phyloP scores from a whole-genome alignment of 306 rosid species.

The Senna siamea region DNA sequence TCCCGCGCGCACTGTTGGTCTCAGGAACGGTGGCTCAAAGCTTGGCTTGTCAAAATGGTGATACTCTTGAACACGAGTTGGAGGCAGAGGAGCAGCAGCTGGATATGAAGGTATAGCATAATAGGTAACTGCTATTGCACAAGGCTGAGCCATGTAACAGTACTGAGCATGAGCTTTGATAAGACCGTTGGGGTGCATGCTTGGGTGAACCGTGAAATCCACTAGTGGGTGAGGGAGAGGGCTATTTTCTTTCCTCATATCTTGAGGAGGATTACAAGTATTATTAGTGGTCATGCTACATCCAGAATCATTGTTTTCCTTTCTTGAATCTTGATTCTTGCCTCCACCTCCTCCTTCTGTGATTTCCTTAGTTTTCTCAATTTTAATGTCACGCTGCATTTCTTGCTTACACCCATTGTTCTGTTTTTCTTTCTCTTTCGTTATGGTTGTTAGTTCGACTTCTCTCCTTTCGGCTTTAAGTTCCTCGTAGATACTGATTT shows the following conservation, averaged over 20 bases:
- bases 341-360: background rate
- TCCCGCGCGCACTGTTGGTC: conserved; percentile 42
- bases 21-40: conserved; percentile 10
- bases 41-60: conserved; percentile 25
- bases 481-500: conserved; percentile 30
- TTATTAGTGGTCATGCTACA: background rate
- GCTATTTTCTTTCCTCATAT: conserved; percentile 3
- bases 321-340: conserved; percentile 18
- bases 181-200: background rate
- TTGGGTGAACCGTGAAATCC: conserved; percentile 37
- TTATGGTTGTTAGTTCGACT: conserved; percentile 10
- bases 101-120: conserved; percentile 35
- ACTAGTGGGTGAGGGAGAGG: background rate
- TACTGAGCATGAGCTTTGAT: conserved; percentile 29
- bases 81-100: conserved; percentile 19
- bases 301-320: conserved; percentile 4
- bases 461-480: conserved; percentile 26
- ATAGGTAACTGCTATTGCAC: conserved; percentile 35
- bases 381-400: conserved; percentile 5
- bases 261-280: background rate
- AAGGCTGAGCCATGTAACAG: conserved; percentile 45
- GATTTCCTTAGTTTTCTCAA: conserved; percentile 31
- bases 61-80: conserved; percentile 21
- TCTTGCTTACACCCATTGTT: conserved; percentile 1
- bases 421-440: conserved; percentile 36